Conservation (phyloP, 495 filamentous ascomycete species). For the Hyaloscypha finlandica region DNA sequence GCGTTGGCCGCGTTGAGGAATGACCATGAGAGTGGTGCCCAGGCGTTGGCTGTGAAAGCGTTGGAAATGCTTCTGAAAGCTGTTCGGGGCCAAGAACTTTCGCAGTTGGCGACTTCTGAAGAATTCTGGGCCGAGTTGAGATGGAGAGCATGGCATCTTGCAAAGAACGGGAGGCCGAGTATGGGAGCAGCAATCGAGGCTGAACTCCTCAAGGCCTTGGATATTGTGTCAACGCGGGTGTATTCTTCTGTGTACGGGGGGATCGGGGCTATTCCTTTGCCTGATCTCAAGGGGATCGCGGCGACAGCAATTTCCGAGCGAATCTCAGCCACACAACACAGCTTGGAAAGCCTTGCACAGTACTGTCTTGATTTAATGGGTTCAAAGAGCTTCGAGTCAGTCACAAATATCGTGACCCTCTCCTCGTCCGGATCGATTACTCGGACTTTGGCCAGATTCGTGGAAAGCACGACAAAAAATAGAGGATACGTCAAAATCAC, state of each 20-base stretch:
- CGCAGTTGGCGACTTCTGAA: conserved; percentile 30
- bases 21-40: conserved; percentile 58
- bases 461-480: conserved; percentile 4
- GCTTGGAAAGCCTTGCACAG: conserved; percentile 35
- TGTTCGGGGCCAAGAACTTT: conserved; percentile 31
- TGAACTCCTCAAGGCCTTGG: conserved; percentile 48
- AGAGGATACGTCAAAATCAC: conserved; percentile 49
- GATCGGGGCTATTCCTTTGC: neutral
- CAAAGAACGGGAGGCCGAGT: conserved; percentile 62
- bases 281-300: neutral
- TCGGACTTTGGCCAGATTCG: conserved; percentile 32
- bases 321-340: conserved; percentile 11
- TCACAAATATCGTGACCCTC: conserved; percentile 54
- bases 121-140: conserved; percentile 57
- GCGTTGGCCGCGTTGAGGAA: conserved; percentile 49
- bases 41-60: conserved; percentile 54
- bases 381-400: neutral
- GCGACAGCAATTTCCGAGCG: conserved; percentile 11
- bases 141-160: conserved; percentile 63
- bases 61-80: conserved; percentile 49
- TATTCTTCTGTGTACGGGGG: conserved; percentile 27
- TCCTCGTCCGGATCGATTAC: conserved; percentile 64
- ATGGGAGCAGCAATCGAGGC: conserved; percentile 63
- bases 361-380: conserved; percentile 39
- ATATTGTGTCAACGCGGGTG: conserved; percentile 34